phyloP scores from a whole-genome alignment of 306 rosid species.

The Notholithocarpus densiflorus region DNA sequence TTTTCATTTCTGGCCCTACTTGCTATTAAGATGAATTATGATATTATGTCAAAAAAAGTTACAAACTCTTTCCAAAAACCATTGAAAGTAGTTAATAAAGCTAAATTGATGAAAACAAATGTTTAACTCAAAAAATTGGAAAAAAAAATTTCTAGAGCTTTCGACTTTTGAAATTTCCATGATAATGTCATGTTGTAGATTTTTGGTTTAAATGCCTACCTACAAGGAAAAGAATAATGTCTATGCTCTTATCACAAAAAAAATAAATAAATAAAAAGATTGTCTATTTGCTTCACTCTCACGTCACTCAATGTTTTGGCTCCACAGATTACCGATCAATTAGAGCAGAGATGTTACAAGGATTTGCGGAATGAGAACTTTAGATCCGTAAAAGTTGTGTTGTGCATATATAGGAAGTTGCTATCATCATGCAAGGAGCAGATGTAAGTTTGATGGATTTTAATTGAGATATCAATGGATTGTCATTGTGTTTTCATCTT shows the following conservation, averaged over 20 bases:
- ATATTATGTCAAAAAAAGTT: neutral
- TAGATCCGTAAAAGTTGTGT: conserved; percentile 66
- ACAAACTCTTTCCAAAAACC: neutral
- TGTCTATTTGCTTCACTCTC: conserved; percentile 13
- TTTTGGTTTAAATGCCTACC: conserved; percentile 3
- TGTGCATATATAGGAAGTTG: conserved; percentile 70
- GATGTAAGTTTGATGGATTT: conserved; percentile 64
- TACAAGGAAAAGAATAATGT: neutral
- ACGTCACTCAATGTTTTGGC: conserved; percentile 23
- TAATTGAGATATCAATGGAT: neutral
- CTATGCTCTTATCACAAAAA: neutral
- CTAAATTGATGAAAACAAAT: neutral
- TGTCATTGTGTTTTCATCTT: neutral
- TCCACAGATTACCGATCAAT: conserved; percentile 64
- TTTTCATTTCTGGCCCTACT: neutral
- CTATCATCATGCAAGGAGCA: conserved; percentile 75
- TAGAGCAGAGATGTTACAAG: conserved; percentile 88
- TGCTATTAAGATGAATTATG: neutral
- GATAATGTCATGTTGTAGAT: neutral
- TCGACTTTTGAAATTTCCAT: neutral
- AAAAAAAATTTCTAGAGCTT: neutral
- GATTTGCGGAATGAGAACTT: conserved; percentile 77
- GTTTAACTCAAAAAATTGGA: neutral
- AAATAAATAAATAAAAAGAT: neutral
- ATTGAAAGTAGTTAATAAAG: neutral